Conservation (phyloP, 1,284 basidiomycete species). For the Fomes fomentarius region DNA sequence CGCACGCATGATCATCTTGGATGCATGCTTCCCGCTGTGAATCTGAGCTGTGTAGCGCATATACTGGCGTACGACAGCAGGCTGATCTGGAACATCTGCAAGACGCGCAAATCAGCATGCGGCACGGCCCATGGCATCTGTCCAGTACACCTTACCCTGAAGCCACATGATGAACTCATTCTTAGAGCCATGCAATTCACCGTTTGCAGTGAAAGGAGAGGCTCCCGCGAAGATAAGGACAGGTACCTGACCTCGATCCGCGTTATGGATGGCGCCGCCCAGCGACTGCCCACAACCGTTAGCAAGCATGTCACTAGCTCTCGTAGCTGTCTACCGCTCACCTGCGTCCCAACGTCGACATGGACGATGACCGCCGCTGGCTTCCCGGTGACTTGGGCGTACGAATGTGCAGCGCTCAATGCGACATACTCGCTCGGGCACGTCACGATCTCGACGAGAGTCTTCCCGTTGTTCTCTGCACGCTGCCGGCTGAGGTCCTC, state of each 20-base stretch:
- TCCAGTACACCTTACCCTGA: slow-evolving; percentile 49
- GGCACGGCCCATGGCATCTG: background rate
- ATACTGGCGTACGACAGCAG: slow-evolving; percentile 69
- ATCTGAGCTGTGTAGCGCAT: slow-evolving; percentile 69
- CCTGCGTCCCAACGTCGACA: slow-evolving; percentile 63
- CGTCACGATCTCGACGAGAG: slow-evolving; percentile 54
- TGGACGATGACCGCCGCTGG: slow-evolving; percentile 75
- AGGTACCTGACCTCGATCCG: slow-evolving; percentile 58
- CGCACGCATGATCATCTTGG: slow-evolving; percentile 55
- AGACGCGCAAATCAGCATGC: too few relatives aligned
- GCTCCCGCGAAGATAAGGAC: slow-evolving; percentile 73
- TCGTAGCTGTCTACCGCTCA: background rate
- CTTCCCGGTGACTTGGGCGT: slow-evolving; percentile 63
- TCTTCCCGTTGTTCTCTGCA: slow-evolving; percentile 38
- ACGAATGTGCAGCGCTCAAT: slow-evolving; percentile 70
- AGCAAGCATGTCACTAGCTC: background rate
- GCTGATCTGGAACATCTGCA: slow-evolving; percentile 65
- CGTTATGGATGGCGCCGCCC: slow-evolving; percentile 73
- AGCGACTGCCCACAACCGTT: slow-evolving; percentile 45
- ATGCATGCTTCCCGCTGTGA: slow-evolving; percentile 49
- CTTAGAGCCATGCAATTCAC: slow-evolving; percentile 59
- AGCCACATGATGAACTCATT: slow-evolving; percentile 77
- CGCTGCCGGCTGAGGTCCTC: slow-evolving; percentile 68
- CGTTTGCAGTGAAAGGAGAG: slow-evolving; percentile 56
- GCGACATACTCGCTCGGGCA: slow-evolving; percentile 79